Evolutionary conservation across 1,284 basidiomycete species (phyloP).

Genomic region (Microbotryum saponariae): DNA sequence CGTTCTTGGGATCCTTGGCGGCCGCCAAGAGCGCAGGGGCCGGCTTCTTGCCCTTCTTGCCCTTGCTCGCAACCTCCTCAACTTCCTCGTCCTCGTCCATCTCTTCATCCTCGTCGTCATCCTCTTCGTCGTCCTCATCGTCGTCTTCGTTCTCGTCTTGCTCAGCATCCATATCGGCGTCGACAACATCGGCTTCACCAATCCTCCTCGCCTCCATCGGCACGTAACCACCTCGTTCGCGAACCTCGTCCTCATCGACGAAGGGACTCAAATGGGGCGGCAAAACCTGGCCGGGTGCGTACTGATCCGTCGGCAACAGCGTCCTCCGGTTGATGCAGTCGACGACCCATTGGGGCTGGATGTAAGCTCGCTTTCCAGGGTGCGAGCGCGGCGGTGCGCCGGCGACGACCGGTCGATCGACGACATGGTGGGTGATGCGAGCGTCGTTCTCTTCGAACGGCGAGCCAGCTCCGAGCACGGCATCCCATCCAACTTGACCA

Average conservation of each 20-base stretch:
- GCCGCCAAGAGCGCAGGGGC: conserved; percentile 49
- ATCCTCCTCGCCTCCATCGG: conserved; percentile 40
- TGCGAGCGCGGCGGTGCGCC: conserved; percentile 44
- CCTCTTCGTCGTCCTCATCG: conserved; percentile 39
- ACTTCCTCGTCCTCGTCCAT: conserved; percentile 35
- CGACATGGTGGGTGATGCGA: conserved; percentile 89
- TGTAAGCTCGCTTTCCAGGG: conserved; percentile 66
- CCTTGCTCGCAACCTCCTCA: background rate
- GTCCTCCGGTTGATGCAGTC: conserved; percentile 87
- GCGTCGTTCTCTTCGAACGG: conserved; percentile 55
- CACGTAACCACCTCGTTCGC: conserved; percentile 43
- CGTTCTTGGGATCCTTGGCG: conserved; percentile 54
- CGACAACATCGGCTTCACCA: conserved; percentile 50
- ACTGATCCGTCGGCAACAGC: conserved; percentile 76
- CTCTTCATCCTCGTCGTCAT: conserved; percentile 41
- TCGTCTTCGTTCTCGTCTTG: conserved; percentile 39
- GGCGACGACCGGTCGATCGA: conserved; percentile 66
- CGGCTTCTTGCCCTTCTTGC: conserved; percentile 22
- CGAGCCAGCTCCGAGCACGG: conserved; percentile 73
- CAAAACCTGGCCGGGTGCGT: conserved; percentile 75
- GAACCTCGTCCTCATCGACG: conserved; percentile 60
- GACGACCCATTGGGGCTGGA: conserved; percentile 97
- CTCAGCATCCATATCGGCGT: conserved; percentile 44
- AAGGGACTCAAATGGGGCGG: conserved; percentile 97
- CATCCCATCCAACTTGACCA: conserved; percentile 64